Conservation (phyloP, 106 monocot species). For the Narthecium ossifragum region DNA sequence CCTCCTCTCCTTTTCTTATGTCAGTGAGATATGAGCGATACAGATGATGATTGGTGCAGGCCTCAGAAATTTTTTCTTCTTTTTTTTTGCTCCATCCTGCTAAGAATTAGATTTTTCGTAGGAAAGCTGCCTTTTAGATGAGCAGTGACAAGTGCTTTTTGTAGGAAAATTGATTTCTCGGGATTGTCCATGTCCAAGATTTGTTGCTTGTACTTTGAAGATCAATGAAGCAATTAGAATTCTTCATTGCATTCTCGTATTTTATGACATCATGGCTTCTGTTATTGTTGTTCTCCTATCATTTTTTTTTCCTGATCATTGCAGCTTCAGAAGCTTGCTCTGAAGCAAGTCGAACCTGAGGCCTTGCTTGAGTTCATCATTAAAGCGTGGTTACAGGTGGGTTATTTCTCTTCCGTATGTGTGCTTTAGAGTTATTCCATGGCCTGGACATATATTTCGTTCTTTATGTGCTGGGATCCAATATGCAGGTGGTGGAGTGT, state of each 20-base stretch:
- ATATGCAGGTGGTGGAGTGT: constrained; percentile 88
- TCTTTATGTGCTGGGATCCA: neutral
- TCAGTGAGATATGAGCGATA: neutral
- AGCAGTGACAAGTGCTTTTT: neutral
- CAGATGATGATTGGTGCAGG: neutral
- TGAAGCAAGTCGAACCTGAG: constrained; percentile 66
- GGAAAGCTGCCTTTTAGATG: neutral
- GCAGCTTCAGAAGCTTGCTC: constrained; percentile 66
- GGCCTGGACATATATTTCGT: neutral
- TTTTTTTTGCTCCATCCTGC: neutral
- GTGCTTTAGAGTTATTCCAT: neutral
- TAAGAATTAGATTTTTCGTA: neutral
- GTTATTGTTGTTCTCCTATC: neutral
- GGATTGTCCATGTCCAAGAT: neutral
- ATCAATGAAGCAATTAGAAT: neutral
- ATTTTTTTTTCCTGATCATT: constrained; percentile 3
- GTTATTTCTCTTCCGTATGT: neutral
- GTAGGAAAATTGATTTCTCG: neutral
- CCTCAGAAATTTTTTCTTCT: neutral
- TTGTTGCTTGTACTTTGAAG: neutral
- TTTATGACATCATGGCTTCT: neutral
- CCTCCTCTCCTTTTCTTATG: neutral
- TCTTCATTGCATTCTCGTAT: neutral
- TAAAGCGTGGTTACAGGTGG: constrained; percentile 75
- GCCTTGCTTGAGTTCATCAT: constrained; percentile 76